Evolutionary conservation across 2,329 filamentous ascomycete species (phyloP).

Genomic region (Cytospora paraplurivora): DNA sequence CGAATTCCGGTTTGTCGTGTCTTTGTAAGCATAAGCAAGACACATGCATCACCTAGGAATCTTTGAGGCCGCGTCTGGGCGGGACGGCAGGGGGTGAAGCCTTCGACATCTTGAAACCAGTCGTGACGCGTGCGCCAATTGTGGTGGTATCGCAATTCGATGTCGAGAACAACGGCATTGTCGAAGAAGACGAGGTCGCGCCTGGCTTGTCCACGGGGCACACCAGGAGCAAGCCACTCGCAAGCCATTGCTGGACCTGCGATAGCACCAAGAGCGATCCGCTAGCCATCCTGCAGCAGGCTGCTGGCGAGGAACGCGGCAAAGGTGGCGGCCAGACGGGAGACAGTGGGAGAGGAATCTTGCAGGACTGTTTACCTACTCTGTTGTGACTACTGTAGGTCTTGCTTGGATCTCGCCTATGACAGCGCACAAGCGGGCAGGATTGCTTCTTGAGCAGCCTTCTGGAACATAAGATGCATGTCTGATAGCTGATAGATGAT

Average conservation of each 20-base stretch:
- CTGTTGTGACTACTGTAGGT: too few species aligned
- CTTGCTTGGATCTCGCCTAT: too few species aligned
- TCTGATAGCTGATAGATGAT: too few species aligned
- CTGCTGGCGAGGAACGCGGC: neutral
- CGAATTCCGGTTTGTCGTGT: neutral
- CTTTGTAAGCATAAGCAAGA: neutral
- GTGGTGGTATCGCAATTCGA: neutral
- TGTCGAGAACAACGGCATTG: too few species aligned
- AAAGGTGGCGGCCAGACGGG: neutral
- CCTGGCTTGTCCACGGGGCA: neutral
- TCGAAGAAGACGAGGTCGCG: neutral
- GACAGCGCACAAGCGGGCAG: too few species aligned
- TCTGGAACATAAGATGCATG: too few species aligned
- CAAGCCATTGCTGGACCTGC: slow-evolving; percentile 3
- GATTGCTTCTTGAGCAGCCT: too few species aligned
- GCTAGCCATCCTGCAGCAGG: neutral
- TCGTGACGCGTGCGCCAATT: neutral
- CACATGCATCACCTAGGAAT: neutral
- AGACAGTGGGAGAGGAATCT: neutral
- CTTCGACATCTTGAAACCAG: neutral
- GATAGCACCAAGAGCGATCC: slow-evolving; percentile 1
- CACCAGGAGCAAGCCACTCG: neutral
- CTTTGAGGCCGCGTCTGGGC: too few species aligned
- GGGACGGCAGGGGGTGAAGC: too few species aligned
- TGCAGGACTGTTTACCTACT: too few species aligned